These are phyloP conservation scores for Tothia fuscella DNA, from an alignment of 2,329 filamentous ascomycete species.

Conservation along the genomic window DNA sequence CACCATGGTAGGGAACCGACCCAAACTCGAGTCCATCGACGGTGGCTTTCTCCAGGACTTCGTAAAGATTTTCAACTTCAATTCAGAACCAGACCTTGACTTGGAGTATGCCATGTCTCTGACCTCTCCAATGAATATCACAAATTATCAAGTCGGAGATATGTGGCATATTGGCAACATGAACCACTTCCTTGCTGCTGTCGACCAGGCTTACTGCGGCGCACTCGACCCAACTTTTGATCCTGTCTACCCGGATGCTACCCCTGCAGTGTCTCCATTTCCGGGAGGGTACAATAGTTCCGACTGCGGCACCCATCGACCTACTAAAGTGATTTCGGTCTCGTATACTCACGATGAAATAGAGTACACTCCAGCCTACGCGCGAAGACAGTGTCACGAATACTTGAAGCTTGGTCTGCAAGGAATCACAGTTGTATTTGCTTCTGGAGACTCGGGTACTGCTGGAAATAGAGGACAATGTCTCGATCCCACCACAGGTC, in stretches of 20 bases:
- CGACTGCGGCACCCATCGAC: not conserved
- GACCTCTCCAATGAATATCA: slow-evolving; percentile 3
- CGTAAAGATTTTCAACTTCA: slow-evolving; percentile 11
- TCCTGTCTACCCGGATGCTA: slow-evolving; percentile 32
- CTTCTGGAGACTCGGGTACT: slow-evolving; percentile 27
- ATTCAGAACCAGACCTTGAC: slow-evolving; percentile 4
- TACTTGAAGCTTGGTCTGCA: slow-evolving; percentile 35
- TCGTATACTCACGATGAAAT: slow-evolving; percentile 1
- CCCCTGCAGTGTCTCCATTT: too few relatives aligned
- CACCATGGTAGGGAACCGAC: slow-evolving; percentile 31
- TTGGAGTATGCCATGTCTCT: slow-evolving; percentile 3
- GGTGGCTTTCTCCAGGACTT: slow-evolving; percentile 21
- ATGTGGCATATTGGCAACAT: slow-evolving; percentile 16
- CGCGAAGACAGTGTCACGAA: slow-evolving; percentile 25
- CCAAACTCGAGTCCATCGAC: slow-evolving; percentile 35
- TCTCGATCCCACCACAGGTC: slow-evolving; percentile 11
- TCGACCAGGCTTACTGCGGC: slow-evolving; percentile 1
- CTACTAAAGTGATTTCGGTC: not conserved
- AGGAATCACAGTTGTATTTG: slow-evolving; percentile 28
- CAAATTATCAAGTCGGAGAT: slow-evolving; percentile 26
- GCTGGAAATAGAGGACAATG: slow-evolving; percentile 33
- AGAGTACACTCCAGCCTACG: not conserved
- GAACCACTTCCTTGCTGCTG: slow-evolving; percentile 9
- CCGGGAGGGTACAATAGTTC: slow-evolving; percentile 18
- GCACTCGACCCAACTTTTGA: slow-evolving; percentile 29